Conservation (phyloP, 371 early-diverging fungal genomes). For the Apophysomyces sp. region DNA sequence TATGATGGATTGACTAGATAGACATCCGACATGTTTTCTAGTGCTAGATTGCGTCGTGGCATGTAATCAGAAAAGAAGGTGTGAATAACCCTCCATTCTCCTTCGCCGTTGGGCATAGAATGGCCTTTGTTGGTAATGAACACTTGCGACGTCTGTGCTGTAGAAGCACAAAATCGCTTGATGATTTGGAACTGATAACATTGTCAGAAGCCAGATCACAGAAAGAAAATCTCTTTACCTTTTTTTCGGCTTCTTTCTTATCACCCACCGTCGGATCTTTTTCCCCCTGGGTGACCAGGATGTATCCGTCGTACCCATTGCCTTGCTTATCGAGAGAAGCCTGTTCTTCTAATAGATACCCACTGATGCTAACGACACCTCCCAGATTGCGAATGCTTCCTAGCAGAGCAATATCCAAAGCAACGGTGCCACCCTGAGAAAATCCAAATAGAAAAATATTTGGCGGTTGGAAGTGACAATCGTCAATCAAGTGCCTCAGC, state of each 20-base stretch:
- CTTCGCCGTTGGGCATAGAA: constrained; percentile 50
- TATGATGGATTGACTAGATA: constrained; percentile 39
- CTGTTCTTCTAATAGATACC: constrained; percentile 57
- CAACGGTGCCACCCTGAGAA: constrained; percentile 71
- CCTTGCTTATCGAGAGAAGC: constrained; percentile 19
- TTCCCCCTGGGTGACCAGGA: constrained; percentile 56
- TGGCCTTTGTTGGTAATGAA: constrained; percentile 50
- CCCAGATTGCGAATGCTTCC: constrained; percentile 42
- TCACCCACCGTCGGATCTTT: constrained; percentile 43
- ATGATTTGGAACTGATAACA: constrained; percentile 31
- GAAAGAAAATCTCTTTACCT: constrained; percentile 20
- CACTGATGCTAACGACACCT: constrained; percentile 56
- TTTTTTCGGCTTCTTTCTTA: constrained; percentile 40
- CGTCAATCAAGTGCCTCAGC: constrained; percentile 36
- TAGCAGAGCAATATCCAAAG: constrained; percentile 61
- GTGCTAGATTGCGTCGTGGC: constrained; percentile 39
- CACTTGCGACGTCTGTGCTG: constrained; percentile 30
- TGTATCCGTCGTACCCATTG: constrained; percentile 39
- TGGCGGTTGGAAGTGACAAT: constrained; percentile 45
- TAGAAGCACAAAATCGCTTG: constrained; percentile 29
- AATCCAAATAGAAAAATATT: constrained; percentile 72
- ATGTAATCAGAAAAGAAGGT: constrained; percentile 54
- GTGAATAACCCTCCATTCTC: constrained; percentile 56
- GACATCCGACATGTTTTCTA: constrained; percentile 56
- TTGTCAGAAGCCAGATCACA: not conserved